phyloP scores from a whole-genome alignment of 1,284 basidiomycete genomes.

The Ustilago hordei region DNA sequence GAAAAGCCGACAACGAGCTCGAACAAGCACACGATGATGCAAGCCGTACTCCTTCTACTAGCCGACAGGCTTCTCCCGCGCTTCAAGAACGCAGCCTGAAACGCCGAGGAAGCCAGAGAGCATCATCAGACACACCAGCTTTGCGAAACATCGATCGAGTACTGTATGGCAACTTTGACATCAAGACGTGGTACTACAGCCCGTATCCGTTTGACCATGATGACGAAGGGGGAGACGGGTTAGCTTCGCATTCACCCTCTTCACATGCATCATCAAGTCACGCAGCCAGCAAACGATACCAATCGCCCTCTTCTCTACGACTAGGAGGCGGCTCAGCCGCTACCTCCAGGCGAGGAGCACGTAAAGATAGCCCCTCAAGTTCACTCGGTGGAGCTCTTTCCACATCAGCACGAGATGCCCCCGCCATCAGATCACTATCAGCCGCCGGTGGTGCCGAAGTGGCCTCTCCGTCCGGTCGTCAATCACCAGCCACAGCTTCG shows the following conservation, averaged over 20 bases:
- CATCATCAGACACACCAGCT: conserved; percentile 22
- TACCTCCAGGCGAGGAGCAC: conserved; percentile 9
- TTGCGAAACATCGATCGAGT: conserved; percentile 58
- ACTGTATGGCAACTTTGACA: conserved; percentile 66
- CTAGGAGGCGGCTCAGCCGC: conserved; percentile 7
- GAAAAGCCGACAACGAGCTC: conserved; percentile 35
- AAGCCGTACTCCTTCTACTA: conserved; percentile 30
- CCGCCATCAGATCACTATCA: conserved; percentile 30
- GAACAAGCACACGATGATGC: conserved; percentile 29
- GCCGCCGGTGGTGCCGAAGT: conserved; percentile 2
- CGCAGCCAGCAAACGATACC: conserved; percentile 19
- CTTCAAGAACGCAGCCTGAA: conserved; percentile 15
- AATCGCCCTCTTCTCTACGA: conserved; percentile 22
- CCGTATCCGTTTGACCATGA: conserved; percentile 67
- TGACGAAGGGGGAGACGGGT: conserved; percentile 21
- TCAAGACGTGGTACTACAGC: conserved; percentile 69
- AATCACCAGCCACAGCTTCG: conserved; percentile 18
- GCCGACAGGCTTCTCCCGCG: conserved; percentile 37
- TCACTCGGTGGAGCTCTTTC: conserved; percentile 30
- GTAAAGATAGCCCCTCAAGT: conserved; percentile 21
- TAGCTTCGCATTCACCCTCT: conserved; percentile 1
- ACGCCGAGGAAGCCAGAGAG: conserved; percentile 18
- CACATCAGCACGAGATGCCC: conserved; percentile 25
- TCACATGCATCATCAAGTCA: conserved; percentile 1
- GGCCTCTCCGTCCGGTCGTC: conserved; percentile 4